Evolutionary conservation across 495 filamentous ascomycete genomes (phyloP).

Genomic region (Penicillium ucsense): DNA sequence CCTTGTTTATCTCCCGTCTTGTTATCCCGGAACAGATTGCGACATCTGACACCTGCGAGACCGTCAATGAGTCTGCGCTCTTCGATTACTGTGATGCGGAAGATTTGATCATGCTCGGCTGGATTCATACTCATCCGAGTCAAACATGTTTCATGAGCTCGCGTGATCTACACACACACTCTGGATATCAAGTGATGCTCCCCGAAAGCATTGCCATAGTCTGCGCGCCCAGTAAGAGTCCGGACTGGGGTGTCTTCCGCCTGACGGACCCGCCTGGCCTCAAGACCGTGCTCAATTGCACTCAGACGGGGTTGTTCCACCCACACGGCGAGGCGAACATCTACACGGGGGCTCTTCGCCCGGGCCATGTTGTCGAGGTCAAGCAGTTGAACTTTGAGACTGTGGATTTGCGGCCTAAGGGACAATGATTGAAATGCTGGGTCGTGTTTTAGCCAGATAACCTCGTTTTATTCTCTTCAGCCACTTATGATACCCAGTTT

Average conservation of each 20-base stretch:
- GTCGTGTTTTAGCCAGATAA: too few relatives aligned
- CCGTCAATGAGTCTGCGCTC: slow-evolving; percentile 68
- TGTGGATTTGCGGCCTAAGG: slow-evolving; percentile 60
- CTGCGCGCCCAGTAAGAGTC: slow-evolving; percentile 73
- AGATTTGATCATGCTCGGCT: slow-evolving; percentile 82
- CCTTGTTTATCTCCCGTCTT: slow-evolving; percentile 77
- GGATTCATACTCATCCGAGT: slow-evolving; percentile 96
- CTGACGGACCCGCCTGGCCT: slow-evolving; percentile 88
- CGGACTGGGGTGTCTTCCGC: slow-evolving; percentile 87
- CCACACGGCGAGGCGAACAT: slow-evolving; percentile 61
- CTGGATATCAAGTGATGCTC: slow-evolving; percentile 88
- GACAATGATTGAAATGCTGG: background rate
- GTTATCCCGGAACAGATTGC: slow-evolving; percentile 85
- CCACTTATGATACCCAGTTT: slow-evolving; percentile 16
- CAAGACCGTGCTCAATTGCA: slow-evolving; percentile 66
- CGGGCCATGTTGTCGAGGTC: slow-evolving; percentile 80
- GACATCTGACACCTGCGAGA: slow-evolving; percentile 91
- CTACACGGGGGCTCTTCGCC: slow-evolving; percentile 73
- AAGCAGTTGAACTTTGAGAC: slow-evolving; percentile 65
- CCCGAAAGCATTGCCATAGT: slow-evolving; percentile 95
- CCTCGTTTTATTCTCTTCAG: slow-evolving; percentile 1
- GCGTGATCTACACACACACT: slow-evolving; percentile 85
- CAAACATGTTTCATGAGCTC: slow-evolving; percentile 98
- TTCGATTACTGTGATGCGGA: slow-evolving; percentile 82
- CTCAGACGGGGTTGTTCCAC: slow-evolving; percentile 71